phyloP scores from a whole-genome alignment of 1,284 basidiomycete species.

The Agaricales sp. region DNA sequence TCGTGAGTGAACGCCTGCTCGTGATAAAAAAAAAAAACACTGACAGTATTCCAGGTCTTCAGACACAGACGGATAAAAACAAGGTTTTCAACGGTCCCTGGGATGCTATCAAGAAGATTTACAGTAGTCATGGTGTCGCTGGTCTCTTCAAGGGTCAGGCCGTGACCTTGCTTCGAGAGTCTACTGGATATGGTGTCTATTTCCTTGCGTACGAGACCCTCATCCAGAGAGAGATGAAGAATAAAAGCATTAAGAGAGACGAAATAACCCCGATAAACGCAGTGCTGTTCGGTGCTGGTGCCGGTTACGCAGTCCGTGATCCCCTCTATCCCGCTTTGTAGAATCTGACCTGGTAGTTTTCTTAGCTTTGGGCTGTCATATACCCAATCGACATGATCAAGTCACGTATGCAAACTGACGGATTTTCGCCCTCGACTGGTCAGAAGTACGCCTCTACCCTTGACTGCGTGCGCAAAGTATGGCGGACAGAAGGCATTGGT shows the following conservation, averaged over 20 bases:
- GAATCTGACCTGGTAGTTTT: slow-evolving; percentile 1
- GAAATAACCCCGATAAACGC: slow-evolving; percentile 72
- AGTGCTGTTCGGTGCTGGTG: slow-evolving; percentile 77
- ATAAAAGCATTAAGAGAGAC: slow-evolving; percentile 59
- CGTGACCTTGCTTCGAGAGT: slow-evolving; percentile 85
- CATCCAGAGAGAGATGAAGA: slow-evolving; percentile 74
- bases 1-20: slow-evolving; percentile 46
- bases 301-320: slow-evolving; percentile 76
- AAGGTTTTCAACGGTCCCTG: slow-evolving; percentile 75
- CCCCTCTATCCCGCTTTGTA: slow-evolving; percentile 4
- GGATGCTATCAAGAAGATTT: slow-evolving; percentile 81
- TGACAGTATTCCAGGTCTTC: slow-evolving; percentile 57
- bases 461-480: slow-evolving; percentile 78
- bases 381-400: slow-evolving; percentile 96
- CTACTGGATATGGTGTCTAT: slow-evolving; percentile 79
- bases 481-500: slow-evolving; percentile 68
- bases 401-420: slow-evolving; percentile 91
- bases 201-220: slow-evolving; percentile 93
- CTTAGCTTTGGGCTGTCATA: slow-evolving; percentile 74
- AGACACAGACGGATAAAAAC: slow-evolving; percentile 74
- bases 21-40: no score
- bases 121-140: slow-evolving; percentile 59
- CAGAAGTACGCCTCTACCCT: slow-evolving; percentile 76
- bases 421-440: slow-evolving; percentile 61
- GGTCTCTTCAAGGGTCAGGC: slow-evolving; percentile 91